Evolutionary conservation across 2,329 filamentous ascomycete species (phyloP).

Genomic region (Colletotrichum sidae): DNA sequence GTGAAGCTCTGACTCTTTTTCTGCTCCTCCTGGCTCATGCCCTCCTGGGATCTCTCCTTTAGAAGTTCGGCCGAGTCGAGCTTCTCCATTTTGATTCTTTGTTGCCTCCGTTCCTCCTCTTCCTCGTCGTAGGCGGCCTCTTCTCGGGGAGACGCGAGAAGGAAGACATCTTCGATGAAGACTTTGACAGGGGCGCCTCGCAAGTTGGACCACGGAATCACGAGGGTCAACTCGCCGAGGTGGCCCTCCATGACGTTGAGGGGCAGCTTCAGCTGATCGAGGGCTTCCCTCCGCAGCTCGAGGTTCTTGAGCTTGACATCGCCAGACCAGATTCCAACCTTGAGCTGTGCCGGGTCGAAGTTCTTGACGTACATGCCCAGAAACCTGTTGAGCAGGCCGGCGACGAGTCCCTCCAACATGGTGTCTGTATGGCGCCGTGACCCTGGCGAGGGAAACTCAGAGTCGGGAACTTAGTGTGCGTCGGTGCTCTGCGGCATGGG

Average conservation of each 20-base stretch:
- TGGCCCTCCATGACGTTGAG: slow-evolving; percentile 98
- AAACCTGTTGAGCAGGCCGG: slow-evolving; percentile 97
- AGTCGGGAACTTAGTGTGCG: slow-evolving; percentile 17
- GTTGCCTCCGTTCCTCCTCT: slow-evolving; percentile 87
- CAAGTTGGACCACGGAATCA: slow-evolving; percentile 97
- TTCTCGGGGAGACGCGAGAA: slow-evolving; percentile 94
- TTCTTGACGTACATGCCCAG: slow-evolving; percentile 99
- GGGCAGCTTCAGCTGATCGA: slow-evolving; percentile 96
- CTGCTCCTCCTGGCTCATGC: slow-evolving; percentile 93
- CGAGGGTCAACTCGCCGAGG: slow-evolving; percentile 88
- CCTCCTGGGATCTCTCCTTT: slow-evolving; percentile 91
- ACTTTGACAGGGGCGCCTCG: slow-evolving; percentile 94
- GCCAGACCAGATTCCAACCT: slow-evolving; percentile 98
- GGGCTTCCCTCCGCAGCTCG: slow-evolving; percentile 91
- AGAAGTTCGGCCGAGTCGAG: slow-evolving; percentile 95
- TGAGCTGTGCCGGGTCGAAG: slow-evolving; percentile 97
- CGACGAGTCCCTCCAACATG: slow-evolving; percentile 98
- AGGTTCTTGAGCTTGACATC: slow-evolving; percentile 96
- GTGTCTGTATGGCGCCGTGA: slow-evolving; percentile 72
- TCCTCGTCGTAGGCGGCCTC: slow-evolving; percentile 93
- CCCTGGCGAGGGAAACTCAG: slow-evolving; percentile 65
- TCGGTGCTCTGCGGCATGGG: slow-evolving; percentile 24
- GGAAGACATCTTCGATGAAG: slow-evolving; percentile 95
- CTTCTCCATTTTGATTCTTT: slow-evolving; percentile 98
- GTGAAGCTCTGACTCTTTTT: slow-evolving; percentile 99